Evolutionary conservation across 2,329 filamentous ascomycete species (phyloP).

Genomic region (Xylaria sp.): DNA sequence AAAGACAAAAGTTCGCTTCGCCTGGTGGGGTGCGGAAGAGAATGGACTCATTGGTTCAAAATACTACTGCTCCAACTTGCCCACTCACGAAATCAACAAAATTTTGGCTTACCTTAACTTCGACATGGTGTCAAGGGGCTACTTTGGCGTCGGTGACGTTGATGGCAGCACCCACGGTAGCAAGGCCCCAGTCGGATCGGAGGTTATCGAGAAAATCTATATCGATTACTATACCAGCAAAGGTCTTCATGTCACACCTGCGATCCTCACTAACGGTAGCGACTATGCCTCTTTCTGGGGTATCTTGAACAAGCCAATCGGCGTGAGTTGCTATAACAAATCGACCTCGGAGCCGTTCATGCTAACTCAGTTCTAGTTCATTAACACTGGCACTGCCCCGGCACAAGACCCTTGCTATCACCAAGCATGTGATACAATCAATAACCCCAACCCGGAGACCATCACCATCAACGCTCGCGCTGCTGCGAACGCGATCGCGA

Average conservation of each 20-base stretch:
- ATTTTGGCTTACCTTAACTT: constrained; percentile 21
- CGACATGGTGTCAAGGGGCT: constrained; percentile 19
- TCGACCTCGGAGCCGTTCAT: too few relatives aligned
- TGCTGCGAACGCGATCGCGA: constrained; percentile 17
- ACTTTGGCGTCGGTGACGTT: constrained; percentile 17
- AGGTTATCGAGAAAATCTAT: constrained; percentile 20
- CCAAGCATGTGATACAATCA: constrained; percentile 18
- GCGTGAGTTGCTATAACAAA: neutral
- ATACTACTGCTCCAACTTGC: constrained; percentile 14
- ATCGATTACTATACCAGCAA: constrained; percentile 16
- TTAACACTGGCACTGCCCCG: constrained; percentile 19
- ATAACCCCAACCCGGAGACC: constrained; percentile 12
- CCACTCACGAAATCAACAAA: constrained; percentile 1
- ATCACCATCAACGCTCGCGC: constrained; percentile 17
- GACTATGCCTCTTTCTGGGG: constrained; percentile 23
- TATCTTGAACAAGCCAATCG: constrained; percentile 17
- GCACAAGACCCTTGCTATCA: constrained; percentile 20
- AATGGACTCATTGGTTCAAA: constrained; percentile 21
- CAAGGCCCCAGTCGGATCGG: constrained; percentile 11
- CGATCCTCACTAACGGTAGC: constrained; percentile 17
- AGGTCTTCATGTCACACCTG: constrained; percentile 13
- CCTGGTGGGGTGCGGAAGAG: constrained; percentile 22
- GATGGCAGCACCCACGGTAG: constrained; percentile 15
- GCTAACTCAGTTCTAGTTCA: constrained; percentile 9
- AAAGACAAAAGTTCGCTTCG: constrained; percentile 19